Evolutionary conservation across 2,329 filamentous ascomycete genomes (phyloP).

Genomic region (Parafenestella ontariensis): DNA sequence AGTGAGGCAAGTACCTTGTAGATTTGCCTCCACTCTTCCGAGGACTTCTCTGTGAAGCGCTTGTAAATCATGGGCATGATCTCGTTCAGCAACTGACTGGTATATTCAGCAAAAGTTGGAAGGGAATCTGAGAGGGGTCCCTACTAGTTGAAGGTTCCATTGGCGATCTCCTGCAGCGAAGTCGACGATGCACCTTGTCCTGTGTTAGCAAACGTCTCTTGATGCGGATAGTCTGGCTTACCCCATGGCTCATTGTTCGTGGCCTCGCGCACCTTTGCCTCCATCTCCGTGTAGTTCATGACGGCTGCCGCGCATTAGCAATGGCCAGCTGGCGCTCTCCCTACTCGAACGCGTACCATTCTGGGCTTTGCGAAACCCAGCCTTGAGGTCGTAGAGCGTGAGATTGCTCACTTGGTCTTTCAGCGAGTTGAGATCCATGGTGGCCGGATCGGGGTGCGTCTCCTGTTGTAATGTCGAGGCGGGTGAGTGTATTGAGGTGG

Average conservation of each 20-base stretch:
- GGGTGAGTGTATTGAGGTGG: slow-evolving; percentile 6
- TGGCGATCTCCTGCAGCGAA: slow-evolving; percentile 97
- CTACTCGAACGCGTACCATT: slow-evolving; percentile 72
- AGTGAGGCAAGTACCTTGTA: slow-evolving; percentile 77
- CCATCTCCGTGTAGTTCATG: slow-evolving; percentile 90
- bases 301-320: slow-evolving; percentile 68
- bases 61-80: slow-evolving; percentile 99
- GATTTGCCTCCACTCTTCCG: slow-evolving; percentile 98
- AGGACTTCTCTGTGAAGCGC: slow-evolving; percentile 96
- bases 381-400: slow-evolving; percentile 94
- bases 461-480: slow-evolving; percentile 1
- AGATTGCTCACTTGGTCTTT: slow-evolving; percentile 90
- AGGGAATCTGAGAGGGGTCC: not conserved
- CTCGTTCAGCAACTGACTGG: slow-evolving; percentile 92
- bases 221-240: slow-evolving; percentile 63
- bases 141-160: slow-evolving; percentile 97
- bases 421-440: slow-evolving; percentile 85
- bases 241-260: slow-evolving; percentile 99
- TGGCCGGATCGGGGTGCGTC: slow-evolving; percentile 31
- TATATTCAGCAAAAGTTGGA: slow-evolving; percentile 26
- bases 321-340: slow-evolving; percentile 21
- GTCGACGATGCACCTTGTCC: slow-evolving; percentile 73
- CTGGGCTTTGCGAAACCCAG: slow-evolving; percentile 91
- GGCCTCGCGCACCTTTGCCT: slow-evolving; percentile 84
- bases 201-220: slow-evolving; percentile 17